Base-by-base conservation (phyloP, 1,284 basidiomycete species). In the Pseudozyma sp. region DNA sequence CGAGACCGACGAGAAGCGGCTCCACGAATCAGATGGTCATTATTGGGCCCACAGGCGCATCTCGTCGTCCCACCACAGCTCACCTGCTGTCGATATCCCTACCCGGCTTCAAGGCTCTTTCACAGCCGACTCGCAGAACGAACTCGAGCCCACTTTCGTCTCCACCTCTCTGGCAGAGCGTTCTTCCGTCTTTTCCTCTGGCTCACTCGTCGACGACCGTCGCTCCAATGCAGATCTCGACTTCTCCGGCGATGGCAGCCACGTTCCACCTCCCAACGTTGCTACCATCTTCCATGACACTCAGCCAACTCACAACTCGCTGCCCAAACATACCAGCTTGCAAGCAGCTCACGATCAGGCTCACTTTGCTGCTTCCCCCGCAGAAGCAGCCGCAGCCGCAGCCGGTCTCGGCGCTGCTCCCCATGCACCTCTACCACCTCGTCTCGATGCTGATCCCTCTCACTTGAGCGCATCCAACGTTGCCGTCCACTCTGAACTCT, bases 1-100 rank as follows among this genome's bases (percentile, higher is more conserved):
- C 4, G 78, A 80, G 42, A 67, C 66, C 0, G 78, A 80, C 54
- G 78, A 80, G 50, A 80, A 78, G 67, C 68, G 67, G 9, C 61
- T 78, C 13, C 78, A 78, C 53, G 72, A 80, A 54, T 58, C 66
- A 16, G 70, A 78, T 13, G 73, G 69, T 29, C 74, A 79, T 56
- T 73, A 58, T 40, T 75, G 73, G 73, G 73, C 73, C 13, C 73
- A 75, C 19, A 52, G 73, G 48, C 76, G 75, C 29, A 54, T 75
- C 46, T 75, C 65, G 10, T 67, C 69, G 10, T 66, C 68, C 13
- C 60, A 62, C 45, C 61, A 57, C 3, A 62, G 39, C 19, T 48
- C 57, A 6, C 54, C 72, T 35, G 67, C 70, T 9, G 57, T 76
- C 35, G 70, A 66, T 46, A 63, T 68, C 14, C 69, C 65, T 1